These are phyloP conservation scores for Anisodus acutangulus DNA, from an alignment of 257 asterid genomes.

Conservation along the genomic window DNA sequence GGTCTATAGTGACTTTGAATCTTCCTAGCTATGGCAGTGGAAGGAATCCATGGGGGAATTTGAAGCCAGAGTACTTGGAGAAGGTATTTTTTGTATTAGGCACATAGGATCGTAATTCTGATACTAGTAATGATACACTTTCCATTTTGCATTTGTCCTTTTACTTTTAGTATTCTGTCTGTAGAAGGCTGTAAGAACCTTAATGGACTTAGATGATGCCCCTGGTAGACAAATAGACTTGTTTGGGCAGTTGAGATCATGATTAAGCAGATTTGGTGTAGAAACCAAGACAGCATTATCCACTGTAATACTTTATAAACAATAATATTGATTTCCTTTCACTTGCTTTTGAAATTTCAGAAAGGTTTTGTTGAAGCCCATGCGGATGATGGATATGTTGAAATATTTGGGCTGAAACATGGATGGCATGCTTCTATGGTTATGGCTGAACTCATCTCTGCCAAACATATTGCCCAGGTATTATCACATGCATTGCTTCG, in stretches of 20 bases:
- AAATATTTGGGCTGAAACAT: slow-evolving; percentile 81
- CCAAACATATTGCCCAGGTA: slow-evolving; percentile 95
- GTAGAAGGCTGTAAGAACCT: slow-evolving; percentile 2
- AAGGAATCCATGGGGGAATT: slow-evolving; percentile 91
- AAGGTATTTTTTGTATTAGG: slow-evolving; percentile 52
- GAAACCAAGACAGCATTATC: not conserved
- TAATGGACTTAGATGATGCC: not conserved
- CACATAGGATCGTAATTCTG: not conserved
- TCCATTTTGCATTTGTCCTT: slow-evolving; percentile 11
- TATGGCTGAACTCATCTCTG: slow-evolving; percentile 82
- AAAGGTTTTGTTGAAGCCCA: slow-evolving; percentile 84
- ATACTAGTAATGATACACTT: not conserved
- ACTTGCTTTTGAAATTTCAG: slow-evolving; percentile 40
- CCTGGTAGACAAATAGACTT: slow-evolving; percentile 19
- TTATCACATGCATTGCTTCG: slow-evolving; percentile 4
- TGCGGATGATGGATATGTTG: slow-evolving; percentile 77
- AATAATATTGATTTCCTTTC: not conserved
- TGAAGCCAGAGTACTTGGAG: slow-evolving; percentile 80
- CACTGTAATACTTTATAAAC: not conserved
- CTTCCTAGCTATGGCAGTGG: slow-evolving; percentile 99
- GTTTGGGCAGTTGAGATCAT: not conserved
- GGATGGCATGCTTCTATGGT: slow-evolving; percentile 99
- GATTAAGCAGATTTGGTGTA: not conserved
- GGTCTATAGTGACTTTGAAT: slow-evolving; percentile 88
- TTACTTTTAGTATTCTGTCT: slow-evolving; percentile 8